Conservation (phyloP, 495 filamentous ascomycete genomes). For the Neurospora sp. region DNA sequence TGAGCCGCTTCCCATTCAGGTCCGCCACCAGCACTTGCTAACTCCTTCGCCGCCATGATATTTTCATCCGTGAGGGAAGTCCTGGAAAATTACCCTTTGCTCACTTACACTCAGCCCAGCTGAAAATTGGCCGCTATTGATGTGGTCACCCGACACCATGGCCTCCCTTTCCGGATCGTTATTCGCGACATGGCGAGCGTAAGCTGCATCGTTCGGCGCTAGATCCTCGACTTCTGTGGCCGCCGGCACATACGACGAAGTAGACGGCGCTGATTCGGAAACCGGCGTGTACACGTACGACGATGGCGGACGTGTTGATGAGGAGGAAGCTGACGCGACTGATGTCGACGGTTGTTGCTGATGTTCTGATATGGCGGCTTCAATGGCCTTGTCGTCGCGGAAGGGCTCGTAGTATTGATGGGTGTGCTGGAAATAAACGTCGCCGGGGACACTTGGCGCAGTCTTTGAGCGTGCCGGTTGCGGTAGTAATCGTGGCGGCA, state of each 20-base stretch:
- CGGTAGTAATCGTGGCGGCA: background rate
- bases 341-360: background rate
- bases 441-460: background rate
- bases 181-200: constrained; percentile 3
- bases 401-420: background rate
- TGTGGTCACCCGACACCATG: background rate
- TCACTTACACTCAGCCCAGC: constrained; percentile 6
- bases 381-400: background rate
- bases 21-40: background rate
- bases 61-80: background rate
- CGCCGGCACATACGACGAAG: background rate
- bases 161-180: background rate
- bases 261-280: background rate
- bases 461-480: background rate
- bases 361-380: background rate
- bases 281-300: background rate
- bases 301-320: background rate
- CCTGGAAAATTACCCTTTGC: background rate
- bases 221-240: background rate
- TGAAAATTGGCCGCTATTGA: background rate
- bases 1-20: background rate
- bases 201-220: background rate
- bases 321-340: background rate
- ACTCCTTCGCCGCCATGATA: background rate
- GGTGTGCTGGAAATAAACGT: background rate